These are phyloP conservation scores for Immersiporthe knoxdaviesiana DNA, from an alignment of 2,329 filamentous ascomycete species.

Conservation along the genomic window DNA sequence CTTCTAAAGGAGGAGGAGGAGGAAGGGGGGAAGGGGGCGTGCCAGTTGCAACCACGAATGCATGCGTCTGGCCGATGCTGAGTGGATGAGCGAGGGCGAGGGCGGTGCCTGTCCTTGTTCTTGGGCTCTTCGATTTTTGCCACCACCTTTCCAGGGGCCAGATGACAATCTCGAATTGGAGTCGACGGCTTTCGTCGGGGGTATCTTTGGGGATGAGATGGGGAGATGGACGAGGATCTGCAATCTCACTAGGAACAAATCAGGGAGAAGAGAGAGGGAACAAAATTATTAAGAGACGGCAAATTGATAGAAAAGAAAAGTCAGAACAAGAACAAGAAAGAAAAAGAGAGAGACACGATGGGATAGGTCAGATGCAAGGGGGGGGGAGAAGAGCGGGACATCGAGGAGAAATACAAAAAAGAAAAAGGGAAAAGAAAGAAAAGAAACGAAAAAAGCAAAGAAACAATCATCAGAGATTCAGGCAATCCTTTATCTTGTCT, in stretches of 20 bases:
- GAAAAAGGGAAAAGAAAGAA: background rate
- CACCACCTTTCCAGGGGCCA: background rate
- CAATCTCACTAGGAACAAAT: background rate
- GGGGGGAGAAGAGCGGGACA: background rate
- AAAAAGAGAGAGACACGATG: background rate
- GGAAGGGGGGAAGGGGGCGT: background rate
- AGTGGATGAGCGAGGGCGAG: background rate
- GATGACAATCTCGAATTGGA: background rate
- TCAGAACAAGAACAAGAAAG: background rate
- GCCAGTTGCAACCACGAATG: constrained; percentile 4
- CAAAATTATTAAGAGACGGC: background rate
- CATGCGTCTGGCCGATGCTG: background rate
- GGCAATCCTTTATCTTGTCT: background rate
- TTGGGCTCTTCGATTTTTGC: background rate
- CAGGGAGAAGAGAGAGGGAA: background rate
- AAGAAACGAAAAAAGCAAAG: background rate
- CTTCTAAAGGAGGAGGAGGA: background rate
- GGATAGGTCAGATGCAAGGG: background rate
- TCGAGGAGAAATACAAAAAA: background rate
- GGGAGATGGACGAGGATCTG: background rate
- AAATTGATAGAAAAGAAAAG: background rate
- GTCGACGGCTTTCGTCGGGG: background rate
- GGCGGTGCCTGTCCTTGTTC: background rate
- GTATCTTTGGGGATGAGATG: background rate
- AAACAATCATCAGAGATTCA: background rate